A percentile compares a stretch with the other conserved stretches of the same genome.
Conservation (phyloP, 1,284 basidiomycete genomes). For the Ustilago bromivora region DNA sequence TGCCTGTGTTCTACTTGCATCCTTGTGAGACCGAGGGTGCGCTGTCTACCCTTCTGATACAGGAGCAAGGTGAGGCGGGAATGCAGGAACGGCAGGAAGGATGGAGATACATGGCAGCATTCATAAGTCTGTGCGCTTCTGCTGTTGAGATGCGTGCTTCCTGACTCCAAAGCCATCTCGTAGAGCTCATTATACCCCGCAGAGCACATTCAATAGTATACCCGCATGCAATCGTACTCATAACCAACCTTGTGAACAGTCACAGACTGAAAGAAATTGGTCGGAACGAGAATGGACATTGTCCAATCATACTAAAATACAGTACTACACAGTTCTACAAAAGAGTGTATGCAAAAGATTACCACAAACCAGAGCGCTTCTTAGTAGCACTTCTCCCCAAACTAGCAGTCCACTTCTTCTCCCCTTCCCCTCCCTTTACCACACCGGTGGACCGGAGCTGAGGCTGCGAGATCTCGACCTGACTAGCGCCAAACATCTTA, state of each 20-base stretch:
- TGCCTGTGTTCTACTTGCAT: conserved; percentile 32
- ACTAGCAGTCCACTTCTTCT: conserved; percentile 19
- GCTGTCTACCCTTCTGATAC: not conserved
- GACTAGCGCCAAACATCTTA: conserved; percentile 37
- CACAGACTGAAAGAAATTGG: not conserved
- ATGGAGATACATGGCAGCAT: conserved; percentile 18
- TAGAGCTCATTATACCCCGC: not conserved
- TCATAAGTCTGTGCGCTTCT: conserved; percentile 28
- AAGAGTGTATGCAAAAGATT: not conserved
- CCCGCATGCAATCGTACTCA: not conserved
- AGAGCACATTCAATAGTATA: conserved; percentile 6
- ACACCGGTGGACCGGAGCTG: not conserved
- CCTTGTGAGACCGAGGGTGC: conserved; percentile 36
- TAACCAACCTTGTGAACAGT: not conserved
- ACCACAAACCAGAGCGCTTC: conserved; percentile 8
- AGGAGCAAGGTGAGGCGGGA: not conserved
- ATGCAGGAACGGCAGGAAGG: not conserved
- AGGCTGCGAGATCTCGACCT: conserved; percentile 22
- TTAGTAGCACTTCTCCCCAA: conserved; percentile 9
- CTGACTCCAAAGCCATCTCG: not conserved
- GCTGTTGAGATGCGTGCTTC: conserved; percentile 40
- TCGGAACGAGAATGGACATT: not conserved
- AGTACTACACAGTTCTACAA: not conserved
- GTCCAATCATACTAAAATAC: not conserved
- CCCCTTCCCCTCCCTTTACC: not conserved